Evolutionary conservation across 805 yeast genomes (phyloP), one percentile per base, ranked within the genome.

Genomic region (Nakazawaea wyomingensis): DNA sequence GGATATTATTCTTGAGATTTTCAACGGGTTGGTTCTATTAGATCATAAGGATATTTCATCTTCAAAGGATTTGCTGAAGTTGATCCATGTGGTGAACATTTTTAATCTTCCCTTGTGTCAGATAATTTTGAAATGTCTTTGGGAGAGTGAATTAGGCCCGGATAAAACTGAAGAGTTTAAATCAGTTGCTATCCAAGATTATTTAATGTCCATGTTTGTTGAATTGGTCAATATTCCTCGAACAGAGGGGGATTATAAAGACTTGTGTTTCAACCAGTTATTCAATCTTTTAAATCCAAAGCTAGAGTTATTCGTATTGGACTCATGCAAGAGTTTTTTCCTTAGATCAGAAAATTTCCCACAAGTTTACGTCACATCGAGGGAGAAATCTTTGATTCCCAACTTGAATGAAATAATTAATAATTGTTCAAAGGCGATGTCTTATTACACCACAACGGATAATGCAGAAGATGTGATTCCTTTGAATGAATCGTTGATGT

Each of bases 101-200:
- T 69, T 68, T 50, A 70, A 68, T 44, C 50, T 73, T 18, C 69
- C 72, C 1, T 48, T 72, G 2, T 56, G 65, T 28, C 78, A 73
- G 46, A 50, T 69, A 32, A 43, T 69, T 2, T 56, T 72, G 41
- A 62, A 64, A 29, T 44, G 58, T 8, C 45, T 58, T 1, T 42
- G 70, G 33, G 58, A 55, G 22, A 54, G 53, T 17, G 50, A 48
- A 18, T 37, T 48, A 27, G 41, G 33, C 8, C 31, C 40, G 4
- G 31, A 33, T 18, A 34, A 39, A 11, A 42, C 31, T 27, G 43
- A 46, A 5, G 49, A 46, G 14, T 44, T 43, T 30, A 34, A 41
- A 17, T 34, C 31, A 3, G 34, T 35, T 5, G 18, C 37, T 9
- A 32, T 47, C 14, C 39, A 34, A n/a, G 48, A 45, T 17, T 17